Percentiles rank a stretch among this genome's conserved stretches.
phyloP scores from a whole-genome alignment of 1,284 basidiomycete genomes.

The Rhodotorula sp. region DNA sequence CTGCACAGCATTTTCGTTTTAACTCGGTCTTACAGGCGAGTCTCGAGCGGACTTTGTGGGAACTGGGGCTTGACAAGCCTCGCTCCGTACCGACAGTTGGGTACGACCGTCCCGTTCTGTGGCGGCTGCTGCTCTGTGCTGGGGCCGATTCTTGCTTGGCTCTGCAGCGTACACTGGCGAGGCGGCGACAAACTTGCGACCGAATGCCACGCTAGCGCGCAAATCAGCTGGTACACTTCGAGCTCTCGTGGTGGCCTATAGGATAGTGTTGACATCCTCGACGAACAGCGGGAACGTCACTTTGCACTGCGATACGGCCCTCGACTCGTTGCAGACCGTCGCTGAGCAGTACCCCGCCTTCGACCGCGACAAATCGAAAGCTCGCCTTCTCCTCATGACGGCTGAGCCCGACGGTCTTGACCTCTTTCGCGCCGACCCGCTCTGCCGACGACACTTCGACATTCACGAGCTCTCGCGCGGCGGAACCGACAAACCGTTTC shows the following conservation, averaged over 20 bases:
- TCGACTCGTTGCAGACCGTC: slow-evolving; percentile 8
- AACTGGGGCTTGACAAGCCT: not conserved
- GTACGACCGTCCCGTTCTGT: not conserved
- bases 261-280: no score
- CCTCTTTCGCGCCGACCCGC: slow-evolving; percentile 3
- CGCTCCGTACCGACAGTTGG: not conserved
- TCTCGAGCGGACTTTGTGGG: not conserved
- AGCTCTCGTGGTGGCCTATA: not conserved
- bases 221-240: slow-evolving; percentile 23
- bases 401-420: slow-evolving; percentile 27
- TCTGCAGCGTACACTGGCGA: slow-evolving; percentile 16
- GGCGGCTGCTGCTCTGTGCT: no score
- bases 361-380: slow-evolving; percentile 5
- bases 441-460: slow-evolving; percentile 10
- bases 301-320: slow-evolving; percentile 23
- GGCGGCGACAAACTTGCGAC: slow-evolving; percentile 28
- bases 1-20: slow-evolving; percentile 10
- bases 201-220: slow-evolving; percentile 17
- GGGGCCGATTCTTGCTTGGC: no score
- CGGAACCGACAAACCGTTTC: slow-evolving; percentile 5
- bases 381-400: slow-evolving; percentile 32
- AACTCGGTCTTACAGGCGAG: not conserved
- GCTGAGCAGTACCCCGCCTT: not conserved
- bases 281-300: slow-evolving; percentile 28
- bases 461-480: slow-evolving; percentile 4